Conservation (phyloP, 495 filamentous ascomycete species). For the Lophiostoma macrostomum region DNA sequence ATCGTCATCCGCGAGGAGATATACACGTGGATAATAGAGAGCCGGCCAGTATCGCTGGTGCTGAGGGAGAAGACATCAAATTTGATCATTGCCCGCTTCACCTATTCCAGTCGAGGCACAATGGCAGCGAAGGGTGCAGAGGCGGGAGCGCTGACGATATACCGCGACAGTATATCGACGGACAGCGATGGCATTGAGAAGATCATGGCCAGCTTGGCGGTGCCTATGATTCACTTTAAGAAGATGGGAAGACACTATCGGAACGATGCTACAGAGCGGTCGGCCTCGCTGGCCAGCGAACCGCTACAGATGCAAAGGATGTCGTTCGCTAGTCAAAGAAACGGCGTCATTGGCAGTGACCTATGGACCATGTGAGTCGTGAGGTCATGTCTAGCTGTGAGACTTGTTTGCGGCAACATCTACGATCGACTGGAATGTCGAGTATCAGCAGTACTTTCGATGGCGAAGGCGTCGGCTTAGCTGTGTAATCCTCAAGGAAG, state of each 20-base stretch:
- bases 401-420: too few species aligned
- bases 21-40: constrained; percentile 20
- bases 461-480: too few species aligned
- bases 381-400: too few species aligned
- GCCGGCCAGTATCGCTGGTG: constrained; percentile 7
- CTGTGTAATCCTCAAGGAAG: too few species aligned
- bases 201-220: constrained; percentile 19
- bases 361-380: too few species aligned
- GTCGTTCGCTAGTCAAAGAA: background rate
- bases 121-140: constrained; percentile 24
- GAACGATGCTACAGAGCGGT: constrained; percentile 7
- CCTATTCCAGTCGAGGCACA: constrained; percentile 20
- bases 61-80: constrained; percentile 7
- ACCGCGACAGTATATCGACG: constrained; percentile 12
- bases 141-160: constrained; percentile 25
- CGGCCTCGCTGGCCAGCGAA: background rate
- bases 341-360: too few species aligned
- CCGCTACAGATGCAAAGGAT: background rate
- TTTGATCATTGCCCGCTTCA: constrained; percentile 26
- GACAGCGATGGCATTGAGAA: constrained; percentile 18
- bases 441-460: too few species aligned
- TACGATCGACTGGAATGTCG: too few species aligned
- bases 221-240: constrained; percentile 24
- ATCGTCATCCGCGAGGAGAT: constrained; percentile 5
- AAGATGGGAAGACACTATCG: constrained; percentile 26